These are phyloP conservation scores for Amanita pallidorosea DNA, from an alignment of 768 basidiomycete genomes.

Conservation along the genomic window DNA sequence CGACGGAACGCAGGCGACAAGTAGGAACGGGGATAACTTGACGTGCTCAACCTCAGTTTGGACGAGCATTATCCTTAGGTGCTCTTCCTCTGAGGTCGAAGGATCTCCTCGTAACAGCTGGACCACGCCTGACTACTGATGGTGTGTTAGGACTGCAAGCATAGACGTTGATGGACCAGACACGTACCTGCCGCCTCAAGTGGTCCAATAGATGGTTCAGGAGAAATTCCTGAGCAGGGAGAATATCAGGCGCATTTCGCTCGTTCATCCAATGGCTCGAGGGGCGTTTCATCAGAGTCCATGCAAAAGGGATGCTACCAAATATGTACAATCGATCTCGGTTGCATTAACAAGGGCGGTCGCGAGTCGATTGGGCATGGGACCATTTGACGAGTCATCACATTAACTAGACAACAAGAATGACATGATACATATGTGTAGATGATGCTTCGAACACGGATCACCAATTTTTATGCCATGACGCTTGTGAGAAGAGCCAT, in stretches of 20 bases:
- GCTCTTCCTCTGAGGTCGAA: constrained; percentile 83
- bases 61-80: constrained; percentile 85
- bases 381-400: no score
- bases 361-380: no score
- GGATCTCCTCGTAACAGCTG: constrained; percentile 72
- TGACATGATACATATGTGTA: neutral
- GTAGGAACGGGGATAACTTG: no score
- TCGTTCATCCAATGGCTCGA: constrained; percentile 87
- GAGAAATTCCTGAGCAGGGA: constrained; percentile 62
- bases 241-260: constrained; percentile 68
- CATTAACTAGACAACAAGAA: neutral
- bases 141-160: constrained; percentile 5
- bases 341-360: no score
- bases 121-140: constrained; percentile 62
- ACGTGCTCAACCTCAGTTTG: constrained; percentile 93
- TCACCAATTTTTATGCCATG: constrained; percentile 8
- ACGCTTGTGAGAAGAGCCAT: constrained; percentile 26
- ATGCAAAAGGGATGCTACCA: neutral
- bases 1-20: no score
- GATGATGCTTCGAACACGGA: no score
- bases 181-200: constrained; percentile 65
- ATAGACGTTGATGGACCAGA: constrained; percentile 1
- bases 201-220: constrained; percentile 62
- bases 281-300: constrained; percentile 37
- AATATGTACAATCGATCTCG: no score